These are phyloP conservation scores for Shiraia sp. DNA, from an alignment of 2,329 filamentous ascomycete species.

Conservation along the genomic window DNA sequence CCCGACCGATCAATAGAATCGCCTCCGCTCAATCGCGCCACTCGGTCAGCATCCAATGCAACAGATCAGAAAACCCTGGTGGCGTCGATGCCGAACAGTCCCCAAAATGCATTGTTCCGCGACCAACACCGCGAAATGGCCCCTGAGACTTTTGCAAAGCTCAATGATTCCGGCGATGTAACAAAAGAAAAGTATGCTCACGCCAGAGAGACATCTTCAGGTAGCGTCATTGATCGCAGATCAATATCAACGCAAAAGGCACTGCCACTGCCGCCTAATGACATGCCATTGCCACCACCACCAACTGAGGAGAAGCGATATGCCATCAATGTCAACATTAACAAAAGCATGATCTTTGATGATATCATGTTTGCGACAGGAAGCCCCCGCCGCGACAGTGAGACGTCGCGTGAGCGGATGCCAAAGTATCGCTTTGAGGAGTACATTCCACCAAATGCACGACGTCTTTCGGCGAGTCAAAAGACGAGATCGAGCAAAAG, in stretches of 20 bases:
- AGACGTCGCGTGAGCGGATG: constrained; percentile 18
- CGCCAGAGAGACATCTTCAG: constrained; percentile 3
- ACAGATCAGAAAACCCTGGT: constrained; percentile 31
- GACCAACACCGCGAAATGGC: constrained; percentile 9
- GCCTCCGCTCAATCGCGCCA: constrained; percentile 4
- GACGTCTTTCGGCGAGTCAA: constrained; percentile 9
- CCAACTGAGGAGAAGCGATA: constrained; percentile 23
- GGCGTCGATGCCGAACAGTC: constrained; percentile 28
- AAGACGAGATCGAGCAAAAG: constrained; percentile 8
- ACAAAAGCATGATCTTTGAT: constrained; percentile 35
- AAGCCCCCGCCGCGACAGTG: constrained; percentile 11
- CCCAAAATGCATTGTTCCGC: constrained; percentile 19
- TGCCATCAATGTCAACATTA: constrained; percentile 32
- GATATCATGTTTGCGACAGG: constrained; percentile 21
- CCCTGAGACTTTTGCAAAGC: constrained; percentile 16
- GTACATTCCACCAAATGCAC: constrained; percentile 20
- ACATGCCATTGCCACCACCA: constrained; percentile 17
- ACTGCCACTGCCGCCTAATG: constrained; percentile 14
- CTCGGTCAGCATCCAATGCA: constrained; percentile 22
- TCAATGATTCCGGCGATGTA: constrained; percentile 6
- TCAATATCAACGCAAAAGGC: constrained; percentile 9
- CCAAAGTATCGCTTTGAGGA: constrained; percentile 30
- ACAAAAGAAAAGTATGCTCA: constrained; percentile 8
- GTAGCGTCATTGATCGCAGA: neutral
- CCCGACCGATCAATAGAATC: constrained; percentile 18